These are phyloP conservation scores for Penicillium parvum DNA, from an alignment of 495 filamentous ascomycete species.

Conservation along the genomic window DNA sequence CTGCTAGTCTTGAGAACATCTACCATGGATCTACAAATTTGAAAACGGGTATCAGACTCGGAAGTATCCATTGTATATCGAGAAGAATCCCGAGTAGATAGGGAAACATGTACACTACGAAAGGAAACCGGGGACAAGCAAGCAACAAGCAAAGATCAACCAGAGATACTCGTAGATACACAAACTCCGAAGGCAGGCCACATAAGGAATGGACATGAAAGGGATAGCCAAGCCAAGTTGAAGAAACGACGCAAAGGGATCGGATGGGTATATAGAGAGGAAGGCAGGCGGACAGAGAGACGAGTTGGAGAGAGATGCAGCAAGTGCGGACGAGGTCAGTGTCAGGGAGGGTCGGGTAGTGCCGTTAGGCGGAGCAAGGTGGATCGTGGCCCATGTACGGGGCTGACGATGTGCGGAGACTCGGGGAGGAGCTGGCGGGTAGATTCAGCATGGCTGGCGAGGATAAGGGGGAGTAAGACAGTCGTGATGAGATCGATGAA, in stretches of 20 bases:
- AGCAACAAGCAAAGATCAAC: slow-evolving; percentile 13
- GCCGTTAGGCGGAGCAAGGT: not conserved
- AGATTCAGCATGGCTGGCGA: not conserved
- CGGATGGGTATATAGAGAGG: slow-evolving; percentile 24
- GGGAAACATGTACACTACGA: slow-evolving; percentile 8
- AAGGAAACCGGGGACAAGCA: not conserved
- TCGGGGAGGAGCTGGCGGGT: not conserved
- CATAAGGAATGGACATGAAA: slow-evolving; percentile 10
- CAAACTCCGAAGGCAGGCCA: slow-evolving; percentile 20
- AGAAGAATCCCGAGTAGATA: not conserved
- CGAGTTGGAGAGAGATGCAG: not conserved
- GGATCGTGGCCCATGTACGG: slow-evolving; percentile 9
- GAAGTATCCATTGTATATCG: slow-evolving; percentile 4
- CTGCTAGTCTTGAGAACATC: no score
- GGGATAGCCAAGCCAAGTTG: not conserved
- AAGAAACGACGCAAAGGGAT: slow-evolving; percentile 20
- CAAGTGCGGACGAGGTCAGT: not conserved
- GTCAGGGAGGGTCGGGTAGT: not conserved
- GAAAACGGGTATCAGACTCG: not conserved
- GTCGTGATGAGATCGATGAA: slow-evolving; percentile 7
- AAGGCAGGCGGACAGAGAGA: not conserved
- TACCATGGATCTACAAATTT: not conserved
- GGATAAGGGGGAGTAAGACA: not conserved
- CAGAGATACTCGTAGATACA: slow-evolving; percentile 22
- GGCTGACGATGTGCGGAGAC: not conserved